Evolutionary conservation across 352 stramenopile genomes (phyloP).

Genomic region (Pythium apleroticum): DNA sequence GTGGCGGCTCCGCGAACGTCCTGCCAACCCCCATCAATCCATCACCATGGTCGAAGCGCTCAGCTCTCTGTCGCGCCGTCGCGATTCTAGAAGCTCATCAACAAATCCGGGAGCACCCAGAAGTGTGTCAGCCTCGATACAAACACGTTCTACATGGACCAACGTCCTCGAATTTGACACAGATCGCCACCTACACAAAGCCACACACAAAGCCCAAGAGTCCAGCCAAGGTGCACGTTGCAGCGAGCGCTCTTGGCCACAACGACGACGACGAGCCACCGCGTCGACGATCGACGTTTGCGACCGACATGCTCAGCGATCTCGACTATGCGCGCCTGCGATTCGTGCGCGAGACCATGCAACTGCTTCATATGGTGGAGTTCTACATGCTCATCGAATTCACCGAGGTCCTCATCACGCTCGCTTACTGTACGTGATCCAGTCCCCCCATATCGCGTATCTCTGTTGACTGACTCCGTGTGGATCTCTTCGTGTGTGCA

Average conservation of each 20-base stretch:
- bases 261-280: not conserved
- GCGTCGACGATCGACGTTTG: not conserved
- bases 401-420: slow-evolving; percentile 21
- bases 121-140: not conserved
- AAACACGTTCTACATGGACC: not conserved
- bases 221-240: not conserved
- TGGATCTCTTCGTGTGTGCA: too few species aligned
- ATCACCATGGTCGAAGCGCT: not conserved
- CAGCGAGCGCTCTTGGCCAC: not conserved
- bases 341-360: slow-evolving; percentile 5
- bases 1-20: not conserved
- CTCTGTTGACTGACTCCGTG: too few species aligned
- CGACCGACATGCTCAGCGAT: not conserved
- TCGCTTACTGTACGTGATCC: slow-evolving; percentile 13
- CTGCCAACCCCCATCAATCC: not conserved
- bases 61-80: not conserved
- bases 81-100: not conserved
- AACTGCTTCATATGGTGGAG: slow-evolving; percentile 16
- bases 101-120: not conserved
- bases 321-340: slow-evolving; percentile 1
- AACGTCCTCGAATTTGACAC: not conserved
- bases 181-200: not conserved
- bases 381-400: slow-evolving; percentile 22
- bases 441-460: too few species aligned
- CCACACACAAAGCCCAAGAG: not conserved